A percentile compares a stretch with the other conserved stretches of the same genome.
These are phyloP conservation scores for Asterochloris sp. DNA, from an alignment of 139 green algal genomes.

Conservation along the genomic window DNA sequence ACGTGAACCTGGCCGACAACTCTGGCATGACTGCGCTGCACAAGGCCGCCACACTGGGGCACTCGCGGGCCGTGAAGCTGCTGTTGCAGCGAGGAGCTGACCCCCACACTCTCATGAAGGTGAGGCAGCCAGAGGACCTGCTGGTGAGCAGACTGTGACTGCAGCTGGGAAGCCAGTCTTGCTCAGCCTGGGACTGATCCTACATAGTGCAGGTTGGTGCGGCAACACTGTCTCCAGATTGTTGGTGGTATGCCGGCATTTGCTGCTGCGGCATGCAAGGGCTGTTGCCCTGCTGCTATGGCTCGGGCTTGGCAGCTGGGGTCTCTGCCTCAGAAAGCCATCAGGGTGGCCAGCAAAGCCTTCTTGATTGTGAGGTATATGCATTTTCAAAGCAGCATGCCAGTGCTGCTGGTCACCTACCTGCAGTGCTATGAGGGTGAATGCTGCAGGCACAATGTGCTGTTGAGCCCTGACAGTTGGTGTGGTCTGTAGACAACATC, in stretches of 20 bases:
- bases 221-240: neutral
- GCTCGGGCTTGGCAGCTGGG: too few relatives aligned
- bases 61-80: neutral
- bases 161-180: neutral
- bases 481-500: too few relatives aligned
- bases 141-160: neutral
- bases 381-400: too few relatives aligned
- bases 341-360: too few relatives aligned
- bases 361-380: too few relatives aligned
- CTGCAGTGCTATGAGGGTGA: too few relatives aligned
- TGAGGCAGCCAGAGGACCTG: neutral
- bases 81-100: neutral
- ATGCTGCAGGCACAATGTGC: too few relatives aligned
- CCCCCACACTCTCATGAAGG: neutral
- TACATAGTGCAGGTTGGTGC: neutral
- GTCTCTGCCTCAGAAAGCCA: too few relatives aligned
- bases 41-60: neutral
- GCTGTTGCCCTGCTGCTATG: too few relatives aligned
- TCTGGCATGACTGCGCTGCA: neutral
- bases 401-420: too few relatives aligned
- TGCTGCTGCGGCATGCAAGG: neutral
- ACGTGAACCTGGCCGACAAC: neutral
- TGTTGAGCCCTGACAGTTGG: too few relatives aligned
- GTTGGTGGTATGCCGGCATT: neutral
- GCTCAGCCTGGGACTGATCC: neutral